A percentile compares a stretch with the other conserved stretches of the same genome.
Conservation (phyloP, 805 yeast genomes). For the Candida insectalens region DNA sequence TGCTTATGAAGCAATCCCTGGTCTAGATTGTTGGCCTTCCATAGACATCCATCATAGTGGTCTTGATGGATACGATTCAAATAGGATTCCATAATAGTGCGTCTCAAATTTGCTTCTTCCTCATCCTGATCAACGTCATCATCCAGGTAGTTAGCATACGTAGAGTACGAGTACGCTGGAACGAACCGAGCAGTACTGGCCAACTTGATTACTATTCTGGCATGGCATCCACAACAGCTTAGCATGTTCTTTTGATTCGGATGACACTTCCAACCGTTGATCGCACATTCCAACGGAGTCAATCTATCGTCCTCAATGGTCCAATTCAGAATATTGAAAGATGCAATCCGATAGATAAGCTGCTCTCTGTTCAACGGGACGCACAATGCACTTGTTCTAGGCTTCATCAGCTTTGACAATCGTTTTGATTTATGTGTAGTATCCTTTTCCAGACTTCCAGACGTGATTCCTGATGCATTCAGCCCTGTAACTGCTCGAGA, state of each 20-base stretch:
- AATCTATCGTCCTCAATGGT: slow-evolving; percentile 22
- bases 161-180: background rate
- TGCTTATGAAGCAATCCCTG: slow-evolving; percentile 12
- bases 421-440: too few relatives aligned
- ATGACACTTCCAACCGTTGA: slow-evolving; percentile 45
- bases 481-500: too few relatives aligned
- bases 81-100: slow-evolving; percentile 18
- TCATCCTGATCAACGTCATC: slow-evolving; percentile 7
- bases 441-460: too few relatives aligned
- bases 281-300: slow-evolving; percentile 38
- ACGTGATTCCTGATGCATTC: too few relatives aligned
- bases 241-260: slow-evolving; percentile 22
- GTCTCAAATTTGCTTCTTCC: slow-evolving; percentile 15
- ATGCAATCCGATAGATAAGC: slow-evolving; percentile 31
- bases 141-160: slow-evolving; percentile 2
- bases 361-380: slow-evolving; percentile 17
- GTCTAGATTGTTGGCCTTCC: slow-evolving; percentile 11
- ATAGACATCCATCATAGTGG: slow-evolving; percentile 21
- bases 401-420: too few relatives aligned
- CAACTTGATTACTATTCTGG: slow-evolving; percentile 17
- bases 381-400: slow-evolving; percentile 1
- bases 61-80: slow-evolving; percentile 15
- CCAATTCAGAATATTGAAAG: slow-evolving; percentile 42
- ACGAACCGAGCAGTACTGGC: slow-evolving; percentile 5
- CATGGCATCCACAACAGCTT: slow-evolving; percentile 25